Base-by-base conservation (phyloP, 2,329 filamentous ascomycete species). In the Colletotrichum australisinense region DNA sequence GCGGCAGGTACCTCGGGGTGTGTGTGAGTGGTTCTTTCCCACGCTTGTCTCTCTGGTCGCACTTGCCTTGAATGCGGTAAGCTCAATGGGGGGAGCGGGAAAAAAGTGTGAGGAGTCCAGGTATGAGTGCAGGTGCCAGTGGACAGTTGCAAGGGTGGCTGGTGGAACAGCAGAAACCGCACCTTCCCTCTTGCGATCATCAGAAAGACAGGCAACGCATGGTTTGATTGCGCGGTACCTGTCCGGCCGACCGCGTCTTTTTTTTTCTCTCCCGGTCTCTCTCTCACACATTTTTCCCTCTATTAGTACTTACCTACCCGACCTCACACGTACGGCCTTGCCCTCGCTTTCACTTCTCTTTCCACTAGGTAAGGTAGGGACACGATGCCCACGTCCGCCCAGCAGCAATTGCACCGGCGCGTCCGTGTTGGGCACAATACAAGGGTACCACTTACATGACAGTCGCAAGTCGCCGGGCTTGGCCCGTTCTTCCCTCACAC, bases 91-190 rank as follows among this genome's bases (percentile, higher is more conserved):
- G 55, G 53, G 24, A 19, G 28, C 24, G 28, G 12, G n/a, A 22
- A 26, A 6, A 16, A 49, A 30, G n/a, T 28, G 49, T 58, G 52
- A 67, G 53, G 22, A 66, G 60, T 26, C 6, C 28, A 9, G 16
- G 35, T 24, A 32, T 24, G 30, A 49, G 64, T 42, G 53, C 24
- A 24, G 26, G 49, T 66, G 62, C 42, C 52, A 66, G 53, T 32
- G 49, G 38, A 35, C 67, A 55, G 42, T 66, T 73, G 26, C 59
- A 63, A 71, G 62, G 71, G 67, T 73, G 67, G 57, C 63, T 57
- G 49, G 70, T 73, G 67, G 67, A 71, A 73, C 67, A 71, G 63
- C 67, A 71, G 62, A 66, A 71, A 65, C 71, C 71, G 42, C 71
- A 71, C 71, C 60, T 73, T 73, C 38, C 71, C 71, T 73, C 35